Evolutionary conservation across 140 eudicot genomes (phyloP).

Genomic region (Oenanthe javanica): DNA sequence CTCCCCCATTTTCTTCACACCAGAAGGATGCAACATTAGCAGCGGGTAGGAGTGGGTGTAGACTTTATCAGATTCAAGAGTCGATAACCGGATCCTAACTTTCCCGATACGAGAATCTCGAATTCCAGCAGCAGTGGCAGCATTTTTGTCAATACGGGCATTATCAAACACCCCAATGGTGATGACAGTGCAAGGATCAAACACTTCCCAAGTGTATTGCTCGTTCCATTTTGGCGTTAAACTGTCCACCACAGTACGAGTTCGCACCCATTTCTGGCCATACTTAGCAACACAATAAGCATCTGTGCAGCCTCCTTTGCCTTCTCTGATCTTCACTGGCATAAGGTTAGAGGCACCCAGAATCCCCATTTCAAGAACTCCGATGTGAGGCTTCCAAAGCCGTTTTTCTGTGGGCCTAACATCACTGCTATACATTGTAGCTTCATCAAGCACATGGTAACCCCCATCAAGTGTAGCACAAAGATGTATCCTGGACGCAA

Average conservation of each 20-base stretch:
- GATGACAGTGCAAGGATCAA: slow-evolving; percentile 92
- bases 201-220: slow-evolving; percentile 98
- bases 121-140: slow-evolving; percentile 19
- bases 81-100: slow-evolving; percentile 70
- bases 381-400: slow-evolving; percentile 93
- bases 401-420: slow-evolving; percentile 86
- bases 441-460: slow-evolving; percentile 93
- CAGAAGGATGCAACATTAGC: slow-evolving; percentile 77
- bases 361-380: slow-evolving; percentile 87
- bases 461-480: slow-evolving; percentile 84
- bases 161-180: slow-evolving; percentile 87
- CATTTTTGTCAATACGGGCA: slow-evolving; percentile 63
- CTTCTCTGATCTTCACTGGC: slow-evolving; percentile 85
- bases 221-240: slow-evolving; percentile 83
- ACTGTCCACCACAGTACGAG: slow-evolving; percentile 80
- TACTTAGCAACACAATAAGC: slow-evolving; percentile 88
- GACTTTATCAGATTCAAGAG: slow-evolving; percentile 69
- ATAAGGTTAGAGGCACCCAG: slow-evolving; percentile 80
- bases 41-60: slow-evolving; percentile 88
- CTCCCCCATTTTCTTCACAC: slow-evolving; percentile 97
- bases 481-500: slow-evolving; percentile 73
- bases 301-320: slow-evolving; percentile 78
- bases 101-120: slow-evolving; percentile 84
- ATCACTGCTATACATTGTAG: slow-evolving; percentile 92
- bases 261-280: slow-evolving; percentile 88